A percentile compares a stretch with the other conserved stretches of the same genome.
These are phyloP conservation scores for Amaranthus tricolor DNA, from an alignment of 179 eudicot genomes.

Conservation along the genomic window DNA sequence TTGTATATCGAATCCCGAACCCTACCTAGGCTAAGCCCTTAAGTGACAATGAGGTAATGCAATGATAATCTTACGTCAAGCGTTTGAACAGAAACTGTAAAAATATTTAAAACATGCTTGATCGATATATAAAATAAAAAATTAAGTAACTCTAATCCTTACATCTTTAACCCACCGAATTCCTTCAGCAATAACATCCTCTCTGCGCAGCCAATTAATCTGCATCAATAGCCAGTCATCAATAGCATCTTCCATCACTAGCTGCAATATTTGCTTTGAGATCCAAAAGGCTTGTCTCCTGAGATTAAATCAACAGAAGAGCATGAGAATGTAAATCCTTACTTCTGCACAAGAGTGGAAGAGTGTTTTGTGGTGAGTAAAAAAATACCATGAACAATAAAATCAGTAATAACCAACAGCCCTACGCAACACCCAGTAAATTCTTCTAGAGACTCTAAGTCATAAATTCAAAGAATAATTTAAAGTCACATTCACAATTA, in stretches of 20 bases:
- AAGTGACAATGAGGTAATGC: too few relatives aligned
- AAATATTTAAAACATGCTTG: neutral
- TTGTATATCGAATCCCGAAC: too few relatives aligned
- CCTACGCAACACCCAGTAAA: neutral
- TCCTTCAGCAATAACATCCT: constrained; percentile 78
- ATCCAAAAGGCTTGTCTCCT: constrained; percentile 99
- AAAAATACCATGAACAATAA: neutral
- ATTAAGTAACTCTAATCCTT: constrained; percentile 32
- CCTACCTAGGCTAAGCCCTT: too few relatives aligned
- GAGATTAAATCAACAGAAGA: constrained; percentile 22
- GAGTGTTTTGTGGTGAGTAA: neutral
- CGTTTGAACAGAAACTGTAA: neutral
- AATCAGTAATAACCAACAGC: neutral
- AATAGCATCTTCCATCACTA: constrained; percentile 98
- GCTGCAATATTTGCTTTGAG: constrained; percentile 93
- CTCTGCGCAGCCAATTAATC: constrained; percentile 86
- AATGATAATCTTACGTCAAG: neutral
- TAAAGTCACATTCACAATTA: neutral
- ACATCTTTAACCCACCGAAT: constrained; percentile 93
- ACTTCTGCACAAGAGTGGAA: neutral
- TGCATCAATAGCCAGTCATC: constrained; percentile 95
- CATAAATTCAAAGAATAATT: neutral
- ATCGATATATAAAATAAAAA: neutral
- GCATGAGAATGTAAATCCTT: neutral
- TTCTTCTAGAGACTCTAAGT: neutral